A percentile compares a stretch with the other conserved stretches of the same genome.
Evolutionary conservation across 176 grass and related monocot genomes (phyloP).

Genomic region (Guadua angustifolia): DNA sequence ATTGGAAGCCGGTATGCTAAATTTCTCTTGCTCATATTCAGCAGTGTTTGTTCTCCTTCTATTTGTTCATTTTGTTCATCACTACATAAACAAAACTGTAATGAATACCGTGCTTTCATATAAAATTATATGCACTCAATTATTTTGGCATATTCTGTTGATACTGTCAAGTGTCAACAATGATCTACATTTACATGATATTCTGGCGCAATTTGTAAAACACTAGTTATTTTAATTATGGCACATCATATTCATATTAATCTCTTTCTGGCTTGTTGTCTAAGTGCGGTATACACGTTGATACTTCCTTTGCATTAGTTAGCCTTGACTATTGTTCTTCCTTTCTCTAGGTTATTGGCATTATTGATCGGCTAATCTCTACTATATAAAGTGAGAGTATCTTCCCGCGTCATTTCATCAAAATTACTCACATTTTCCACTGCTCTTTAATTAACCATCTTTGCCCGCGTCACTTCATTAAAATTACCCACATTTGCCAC

Average conservation of each 20-base stretch:
- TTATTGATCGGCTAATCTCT: slow-evolving; percentile 90
- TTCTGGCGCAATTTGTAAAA: not conserved
- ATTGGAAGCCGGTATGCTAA: slow-evolving; percentile 77
- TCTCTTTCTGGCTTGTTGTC: not conserved
- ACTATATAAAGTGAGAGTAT: too few relatives aligned
- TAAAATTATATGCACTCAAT: not conserved
- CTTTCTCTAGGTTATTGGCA: slow-evolving; percentile 68
- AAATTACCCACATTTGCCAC: too few relatives aligned
- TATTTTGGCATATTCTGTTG: slow-evolving; percentile 22
- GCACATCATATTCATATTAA: not conserved
- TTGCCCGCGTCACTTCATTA: too few relatives aligned
- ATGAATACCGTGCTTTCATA: not conserved
- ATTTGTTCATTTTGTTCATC: slow-evolving; percentile 8
- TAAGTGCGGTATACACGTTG: not conserved
- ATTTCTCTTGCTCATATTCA: slow-evolving; percentile 28
- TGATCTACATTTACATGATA: not conserved
- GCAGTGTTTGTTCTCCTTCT: slow-evolving; percentile 16
- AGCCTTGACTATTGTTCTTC: slow-evolving; percentile 11
- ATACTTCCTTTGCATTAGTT: not conserved
- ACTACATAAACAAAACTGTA: not conserved
- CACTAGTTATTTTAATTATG: not conserved
- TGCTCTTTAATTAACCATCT: too few relatives aligned
- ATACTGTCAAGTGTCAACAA: slow-evolving; percentile 16
- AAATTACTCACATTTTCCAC: too few relatives aligned
- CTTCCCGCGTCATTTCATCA: too few relatives aligned